These are phyloP conservation scores for Debaryomycetaceae sp. DNA, from an alignment of 1,139 yeast species.

Conservation along the genomic window DNA sequence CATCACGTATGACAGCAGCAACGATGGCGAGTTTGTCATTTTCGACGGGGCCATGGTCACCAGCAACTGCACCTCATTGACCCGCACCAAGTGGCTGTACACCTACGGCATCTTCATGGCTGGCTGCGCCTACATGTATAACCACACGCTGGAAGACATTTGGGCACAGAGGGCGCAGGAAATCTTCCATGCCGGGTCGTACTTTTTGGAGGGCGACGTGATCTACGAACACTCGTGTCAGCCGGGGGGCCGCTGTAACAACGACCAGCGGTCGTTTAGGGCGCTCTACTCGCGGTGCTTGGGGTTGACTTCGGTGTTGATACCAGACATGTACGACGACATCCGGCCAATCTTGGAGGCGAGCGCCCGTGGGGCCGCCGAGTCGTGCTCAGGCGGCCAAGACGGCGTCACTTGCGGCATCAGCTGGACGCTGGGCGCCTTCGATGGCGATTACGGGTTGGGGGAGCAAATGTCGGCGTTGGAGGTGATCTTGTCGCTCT, in stretches of 20 bases:
- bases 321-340: conserved; percentile 42
- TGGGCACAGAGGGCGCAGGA: conserved; percentile 56
- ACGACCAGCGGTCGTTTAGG: conserved; percentile 75
- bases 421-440: conserved; percentile 51
- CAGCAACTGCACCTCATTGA: conserved; percentile 52
- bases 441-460: conserved; percentile 68
- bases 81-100: conserved; percentile 66
- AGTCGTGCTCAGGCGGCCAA: conserved; percentile 66
- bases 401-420: conserved; percentile 79
- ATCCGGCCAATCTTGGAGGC: conserved; percentile 43
- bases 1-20: conserved; percentile 23
- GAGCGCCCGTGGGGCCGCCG: conserved; percentile 65
- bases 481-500: conserved; percentile 51
- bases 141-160: conserved; percentile 48
- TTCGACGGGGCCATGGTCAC: conserved; percentile 70
- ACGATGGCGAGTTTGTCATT: conserved; percentile 34
- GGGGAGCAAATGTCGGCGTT: conserved; percentile 80
- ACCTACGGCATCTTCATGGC: conserved; percentile 72
- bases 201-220: conserved; percentile 43
- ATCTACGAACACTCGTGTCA: conserved; percentile 69
- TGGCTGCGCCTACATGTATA: conserved; percentile 70
- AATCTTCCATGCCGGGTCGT: conserved; percentile 47
- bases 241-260: conserved; percentile 49
- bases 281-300: conserved; percentile 66
- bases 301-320: conserved; percentile 55